These are phyloP conservation scores for Echria macrotheca DNA, from an alignment of 495 filamentous ascomycete genomes.

Conservation along the genomic window DNA sequence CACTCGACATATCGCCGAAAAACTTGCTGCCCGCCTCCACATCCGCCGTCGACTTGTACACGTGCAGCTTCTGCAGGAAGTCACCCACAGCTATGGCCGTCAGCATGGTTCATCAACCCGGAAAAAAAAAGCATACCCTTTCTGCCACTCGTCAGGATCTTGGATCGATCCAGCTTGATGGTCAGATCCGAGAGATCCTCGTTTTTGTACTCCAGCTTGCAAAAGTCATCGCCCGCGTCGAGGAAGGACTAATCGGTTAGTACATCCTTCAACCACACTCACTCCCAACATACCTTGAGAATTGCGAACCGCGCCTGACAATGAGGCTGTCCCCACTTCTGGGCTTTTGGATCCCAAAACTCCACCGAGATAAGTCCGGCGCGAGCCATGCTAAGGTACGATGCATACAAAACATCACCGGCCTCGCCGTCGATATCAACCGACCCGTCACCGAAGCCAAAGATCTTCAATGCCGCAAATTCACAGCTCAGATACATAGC, in stretches of 20 bases:
- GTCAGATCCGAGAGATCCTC: slow-evolving; percentile 75
- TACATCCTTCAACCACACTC: background rate
- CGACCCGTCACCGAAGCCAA: slow-evolving; percentile 77
- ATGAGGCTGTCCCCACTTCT: slow-evolving; percentile 93
- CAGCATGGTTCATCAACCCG: background rate
- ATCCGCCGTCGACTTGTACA: slow-evolving; percentile 90
- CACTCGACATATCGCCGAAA: slow-evolving; percentile 77
- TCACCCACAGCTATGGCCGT: slow-evolving; percentile 63
- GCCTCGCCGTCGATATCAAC: slow-evolving; percentile 67
- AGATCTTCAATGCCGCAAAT: slow-evolving; percentile 81
- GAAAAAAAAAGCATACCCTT: slow-evolving; percentile 46
- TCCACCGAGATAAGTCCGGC: slow-evolving; percentile 81
- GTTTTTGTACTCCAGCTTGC: slow-evolving; percentile 66
- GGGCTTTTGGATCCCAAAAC: slow-evolving; percentile 78
- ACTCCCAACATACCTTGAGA: slow-evolving; percentile 39
- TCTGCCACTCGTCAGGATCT: slow-evolving; percentile 61
- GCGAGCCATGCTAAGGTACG: slow-evolving; percentile 88
- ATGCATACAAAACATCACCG: slow-evolving; percentile 77
- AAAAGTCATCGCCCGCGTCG: slow-evolving; percentile 75
- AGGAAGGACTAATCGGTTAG: slow-evolving; percentile 60
- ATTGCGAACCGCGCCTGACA: slow-evolving; percentile 94
- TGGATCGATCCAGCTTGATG: slow-evolving; percentile 73
- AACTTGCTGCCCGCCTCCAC: slow-evolving; percentile 65
- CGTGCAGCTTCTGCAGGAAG: slow-evolving; percentile 87
- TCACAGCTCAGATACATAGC: slow-evolving; percentile 91